Percentiles rank a stretch among this genome's conserved stretches.
phyloP scores from a whole-genome alignment of 1,284 basidiomycete species.

The Puccinia polysora region DNA sequence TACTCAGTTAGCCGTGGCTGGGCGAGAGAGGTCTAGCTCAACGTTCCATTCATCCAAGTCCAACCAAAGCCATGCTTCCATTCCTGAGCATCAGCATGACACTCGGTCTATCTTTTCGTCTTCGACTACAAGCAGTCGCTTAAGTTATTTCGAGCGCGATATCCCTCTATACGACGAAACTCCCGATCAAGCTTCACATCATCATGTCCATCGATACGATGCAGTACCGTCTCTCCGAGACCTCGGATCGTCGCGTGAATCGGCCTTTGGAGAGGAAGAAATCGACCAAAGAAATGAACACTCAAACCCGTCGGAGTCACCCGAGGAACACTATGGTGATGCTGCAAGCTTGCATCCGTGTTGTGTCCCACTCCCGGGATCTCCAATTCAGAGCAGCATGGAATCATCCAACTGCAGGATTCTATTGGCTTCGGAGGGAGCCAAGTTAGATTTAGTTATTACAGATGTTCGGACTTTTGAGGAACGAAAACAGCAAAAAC shows the following conservation, averaged over 20 bases:
- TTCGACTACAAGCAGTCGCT: conserved; percentile 10
- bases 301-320: too few species aligned
- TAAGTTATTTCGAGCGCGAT: background rate
- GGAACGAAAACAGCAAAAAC: background rate
- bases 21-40: conserved; percentile 2
- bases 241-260: too few species aligned
- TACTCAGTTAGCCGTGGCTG: conserved; percentile 14
- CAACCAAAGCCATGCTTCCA: background rate
- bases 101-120: conserved; percentile 1
- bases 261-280: too few species aligned
- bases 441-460: conserved; percentile 8
- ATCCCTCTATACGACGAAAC: background rate
- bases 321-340: conserved; percentile 7
- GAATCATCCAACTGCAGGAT: background rate
- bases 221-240: background rate
- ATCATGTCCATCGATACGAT: background rate
- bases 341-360: background rate
- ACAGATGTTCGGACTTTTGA: conserved; percentile 27
- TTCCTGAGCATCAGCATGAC: background rate
- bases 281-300: too few species aligned
- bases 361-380: conserved; percentile 11
- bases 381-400: background rate
- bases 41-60: background rate
- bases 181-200: background rate
- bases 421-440: conserved; percentile 28